Evolutionary conservation across 441 rosid species (phyloP), one percentile per base, ranked within the genome.

Genomic region (Mallotus japonicus): DNA sequence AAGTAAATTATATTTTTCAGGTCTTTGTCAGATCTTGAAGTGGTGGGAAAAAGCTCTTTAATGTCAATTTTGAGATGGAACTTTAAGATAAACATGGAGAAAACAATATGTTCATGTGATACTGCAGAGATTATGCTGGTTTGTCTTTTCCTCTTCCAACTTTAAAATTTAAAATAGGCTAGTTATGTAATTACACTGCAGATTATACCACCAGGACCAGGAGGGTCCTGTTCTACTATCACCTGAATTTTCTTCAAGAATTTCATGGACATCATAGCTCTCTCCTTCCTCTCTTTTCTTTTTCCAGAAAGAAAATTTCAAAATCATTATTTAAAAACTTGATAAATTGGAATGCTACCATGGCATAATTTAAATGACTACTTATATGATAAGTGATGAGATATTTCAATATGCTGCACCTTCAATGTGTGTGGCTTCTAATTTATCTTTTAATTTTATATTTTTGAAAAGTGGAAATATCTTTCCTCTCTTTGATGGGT

Each of bases 21-120:
- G 84, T 87, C 95, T 76, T 83, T 90, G 65, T 87, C 92, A 56
- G 70, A 85, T 82, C 87, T 93, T 79, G 87, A 85, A 79, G 89
- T 85, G 73, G 84, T 87, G 78, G 85, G 83, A 79, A 90, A 89
- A 79, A 84, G 85, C 83, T 87, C 96, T 77, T 80, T 91, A 77
- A 75, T 79, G 81, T 82, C 89, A 71, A 82, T 90, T 79, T 79
- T 93, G 70, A 82, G 95, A 82, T 93, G 98, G 97, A 88, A 81
- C 84, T 90, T 84, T 71, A 93, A 83, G 85, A 81, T 84, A 63
- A 86, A 82, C 81, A 91, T 90, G 93, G 96, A 89, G 72, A 90
- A 84, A 78, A 86, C 83, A 46, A 75, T 89, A 67, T 83, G 88
- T 78, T 81, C 90, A 14, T 86, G 83, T 74, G 86, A 79, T 73